Base-by-base conservation (phyloP, 2,329 filamentous ascomycete genomes). In the Geosmithia flava region DNA sequence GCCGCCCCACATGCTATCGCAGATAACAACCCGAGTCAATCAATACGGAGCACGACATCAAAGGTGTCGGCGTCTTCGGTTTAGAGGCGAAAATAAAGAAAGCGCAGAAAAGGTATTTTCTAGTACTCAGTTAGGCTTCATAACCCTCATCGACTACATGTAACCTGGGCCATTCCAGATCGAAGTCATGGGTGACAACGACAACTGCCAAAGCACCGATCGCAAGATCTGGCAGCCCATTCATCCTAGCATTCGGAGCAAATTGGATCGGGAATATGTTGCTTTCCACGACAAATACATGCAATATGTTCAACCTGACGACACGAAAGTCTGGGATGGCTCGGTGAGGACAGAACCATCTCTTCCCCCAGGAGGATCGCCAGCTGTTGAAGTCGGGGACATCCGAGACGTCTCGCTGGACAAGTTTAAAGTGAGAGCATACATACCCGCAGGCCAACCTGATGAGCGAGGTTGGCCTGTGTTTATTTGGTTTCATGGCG, bases 401-500 rank as follows among this genome's bases (percentile, higher is more conserved):
- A 55, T 57, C 11, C 30, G 52, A 2, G 63, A 65, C 42, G 45
- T 59, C 3, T 50, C 55, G 1, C 48, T 66, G 1, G 55, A 51
- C 5, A 52, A 52, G 11, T 63, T 64, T 29, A 52, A 54, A 3
- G 54, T 61, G 6, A 56, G 65, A n/a, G 54, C 61, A 7, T 68
- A 64, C 46, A 56, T 53, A 2, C 65, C 64, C 2, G 52, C 50
- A 1, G 54, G 54, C 2, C 42, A 54, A 2, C 45, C 50, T 19
- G 58, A 59, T 7, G 47, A 48, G 1, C 49, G 49, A 6, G 63
- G 60, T 2, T 67, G 63, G 64, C 64, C 65, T 2, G 54, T 58
- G 5, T 55, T 67, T n/a, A 47, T 68, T 8, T 68, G 65, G 66
- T 62, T 61, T 20, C 66, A 68, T 43, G 66, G 66, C 20, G 66